Evolutionary conservation across 768 basidiomycete genomes (phyloP).

Genomic region (Sutorius australiensis): DNA sequence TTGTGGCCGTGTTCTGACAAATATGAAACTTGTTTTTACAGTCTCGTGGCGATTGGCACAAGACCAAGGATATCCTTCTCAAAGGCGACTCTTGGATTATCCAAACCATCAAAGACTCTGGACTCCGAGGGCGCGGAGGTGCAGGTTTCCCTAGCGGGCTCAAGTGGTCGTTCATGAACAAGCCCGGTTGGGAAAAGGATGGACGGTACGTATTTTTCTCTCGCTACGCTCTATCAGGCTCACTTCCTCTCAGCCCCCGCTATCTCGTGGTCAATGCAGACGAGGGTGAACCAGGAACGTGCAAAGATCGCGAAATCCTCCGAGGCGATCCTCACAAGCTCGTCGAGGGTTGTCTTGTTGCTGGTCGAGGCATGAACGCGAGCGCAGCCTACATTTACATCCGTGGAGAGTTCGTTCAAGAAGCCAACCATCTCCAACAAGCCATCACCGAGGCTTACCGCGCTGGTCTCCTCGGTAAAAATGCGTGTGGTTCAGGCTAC

Average conservation of each 20-base stretch:
- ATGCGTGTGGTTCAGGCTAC: constrained; percentile 91
- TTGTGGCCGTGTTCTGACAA: background rate
- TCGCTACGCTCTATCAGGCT: background rate
- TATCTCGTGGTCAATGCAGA: constrained; percentile 98
- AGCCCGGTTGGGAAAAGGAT: constrained; percentile 97
- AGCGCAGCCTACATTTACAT: constrained; percentile 99
- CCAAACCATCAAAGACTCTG: constrained; percentile 92
- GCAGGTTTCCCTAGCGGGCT: constrained; percentile 96
- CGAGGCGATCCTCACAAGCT: constrained; percentile 98
- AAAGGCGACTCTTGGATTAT: constrained; percentile 99
- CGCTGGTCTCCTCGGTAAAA: constrained; percentile 80
- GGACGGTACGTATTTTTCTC: constrained; percentile 48
- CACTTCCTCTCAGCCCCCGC: constrained; percentile 60
- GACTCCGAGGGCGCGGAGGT: constrained; percentile 91
- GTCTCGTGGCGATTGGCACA: constrained; percentile 97
- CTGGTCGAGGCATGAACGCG: constrained; percentile 96
- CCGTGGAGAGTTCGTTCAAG: constrained; percentile 96
- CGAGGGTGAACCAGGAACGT: constrained; percentile 97
- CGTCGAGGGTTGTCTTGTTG: constrained; percentile 95
- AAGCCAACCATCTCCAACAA: constrained; percentile 89
- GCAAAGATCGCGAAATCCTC: constrained; percentile 98
- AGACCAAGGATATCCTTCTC: constrained; percentile 90
- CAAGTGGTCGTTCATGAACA: constrained; percentile 99
- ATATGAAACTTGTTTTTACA: constrained; percentile 29
- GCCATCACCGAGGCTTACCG: constrained; percentile 95